A percentile compares a stretch with the other conserved stretches of the same genome.
phyloP scores from a whole-genome alignment of 2,329 filamentous ascomycete species.

The Ploettnerulaceae sp. region DNA sequence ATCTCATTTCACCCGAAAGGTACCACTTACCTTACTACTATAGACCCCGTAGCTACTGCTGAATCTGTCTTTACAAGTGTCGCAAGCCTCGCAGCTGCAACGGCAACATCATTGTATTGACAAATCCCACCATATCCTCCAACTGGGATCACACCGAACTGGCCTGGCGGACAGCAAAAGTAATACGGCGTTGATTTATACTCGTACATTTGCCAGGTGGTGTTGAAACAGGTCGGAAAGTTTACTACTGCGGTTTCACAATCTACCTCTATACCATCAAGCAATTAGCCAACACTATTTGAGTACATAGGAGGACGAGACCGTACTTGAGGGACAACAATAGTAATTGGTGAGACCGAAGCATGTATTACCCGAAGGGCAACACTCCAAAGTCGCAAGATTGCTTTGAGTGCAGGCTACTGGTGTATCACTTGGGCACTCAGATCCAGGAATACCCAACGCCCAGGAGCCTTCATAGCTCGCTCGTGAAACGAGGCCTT shows the following conservation, averaged over 20 bases:
- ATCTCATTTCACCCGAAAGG: not conserved
- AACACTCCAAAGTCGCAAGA: not conserved
- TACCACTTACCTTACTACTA: not conserved
- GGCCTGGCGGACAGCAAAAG: constrained; percentile 3
- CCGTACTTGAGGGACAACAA: not conserved
- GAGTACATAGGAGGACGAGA: too few relatives aligned
- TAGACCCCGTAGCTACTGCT: not conserved
- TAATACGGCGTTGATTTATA: not conserved
- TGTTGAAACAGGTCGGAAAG: not conserved
- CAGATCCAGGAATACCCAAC: not conserved
- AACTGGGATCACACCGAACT: not conserved
- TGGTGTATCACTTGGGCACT: not conserved
- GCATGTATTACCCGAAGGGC: not conserved
- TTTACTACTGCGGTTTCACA: not conserved
- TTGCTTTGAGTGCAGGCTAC: not conserved
- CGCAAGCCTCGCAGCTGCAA: not conserved
- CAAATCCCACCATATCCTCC: not conserved
- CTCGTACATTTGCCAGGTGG: not conserved
- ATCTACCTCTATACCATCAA: not conserved
- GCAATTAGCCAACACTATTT: too few relatives aligned
- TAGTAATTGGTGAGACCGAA: not conserved
- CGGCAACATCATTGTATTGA: not conserved
- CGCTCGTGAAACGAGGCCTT: not conserved
- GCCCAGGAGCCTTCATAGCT: constrained; percentile 1
- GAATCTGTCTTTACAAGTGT: not conserved